phyloP scores from a whole-genome alignment of 441 rosid genomes.

The Gossypium gossypioides region DNA sequence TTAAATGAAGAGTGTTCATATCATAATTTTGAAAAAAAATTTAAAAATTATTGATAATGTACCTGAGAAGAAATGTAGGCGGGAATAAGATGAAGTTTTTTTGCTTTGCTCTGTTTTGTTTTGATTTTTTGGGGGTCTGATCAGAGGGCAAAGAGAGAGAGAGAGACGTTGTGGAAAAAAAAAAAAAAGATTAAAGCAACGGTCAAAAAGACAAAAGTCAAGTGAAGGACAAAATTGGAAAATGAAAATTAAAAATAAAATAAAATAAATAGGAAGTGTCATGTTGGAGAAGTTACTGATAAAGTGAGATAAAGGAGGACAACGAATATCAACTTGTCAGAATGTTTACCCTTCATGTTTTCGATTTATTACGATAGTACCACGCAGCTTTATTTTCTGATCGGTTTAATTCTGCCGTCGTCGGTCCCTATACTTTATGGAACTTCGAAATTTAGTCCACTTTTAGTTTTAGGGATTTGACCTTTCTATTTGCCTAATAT shows the following conservation, averaged over 20 bases:
- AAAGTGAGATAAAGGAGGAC: constrained; percentile 13
- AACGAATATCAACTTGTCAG: constrained; percentile 14
- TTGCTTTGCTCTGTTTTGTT: neutral
- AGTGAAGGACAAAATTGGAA: constrained; percentile 13
- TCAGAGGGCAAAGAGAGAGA: constrained; percentile 9
- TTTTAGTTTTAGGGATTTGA: too few relatives aligned
- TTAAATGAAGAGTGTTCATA: neutral
- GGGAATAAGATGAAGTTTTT: constrained; percentile 6
- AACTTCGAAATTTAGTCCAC: too few relatives aligned
- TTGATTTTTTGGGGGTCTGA: neutral
- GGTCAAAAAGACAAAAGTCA: constrained; percentile 31
- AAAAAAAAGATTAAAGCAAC: constrained; percentile 28
- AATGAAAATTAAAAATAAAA: neutral
- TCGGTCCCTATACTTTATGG: too few relatives aligned
- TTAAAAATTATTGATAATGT: neutral
- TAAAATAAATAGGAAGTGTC: neutral
- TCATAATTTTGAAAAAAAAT: neutral
- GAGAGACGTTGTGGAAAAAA: constrained; percentile 20
- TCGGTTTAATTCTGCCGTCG: too few relatives aligned
- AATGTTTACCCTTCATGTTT: constrained; percentile 21
- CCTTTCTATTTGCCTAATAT: too few relatives aligned
- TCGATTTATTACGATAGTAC: constrained; percentile 26
- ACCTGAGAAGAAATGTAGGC: constrained; percentile 11
- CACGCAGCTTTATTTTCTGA: neutral
- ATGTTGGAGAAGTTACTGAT: constrained; percentile 4